Evolutionary conservation across 768 basidiomycete species (phyloP), one percentile per base, ranked within the genome.

Genomic region (Mycena galopus): DNA sequence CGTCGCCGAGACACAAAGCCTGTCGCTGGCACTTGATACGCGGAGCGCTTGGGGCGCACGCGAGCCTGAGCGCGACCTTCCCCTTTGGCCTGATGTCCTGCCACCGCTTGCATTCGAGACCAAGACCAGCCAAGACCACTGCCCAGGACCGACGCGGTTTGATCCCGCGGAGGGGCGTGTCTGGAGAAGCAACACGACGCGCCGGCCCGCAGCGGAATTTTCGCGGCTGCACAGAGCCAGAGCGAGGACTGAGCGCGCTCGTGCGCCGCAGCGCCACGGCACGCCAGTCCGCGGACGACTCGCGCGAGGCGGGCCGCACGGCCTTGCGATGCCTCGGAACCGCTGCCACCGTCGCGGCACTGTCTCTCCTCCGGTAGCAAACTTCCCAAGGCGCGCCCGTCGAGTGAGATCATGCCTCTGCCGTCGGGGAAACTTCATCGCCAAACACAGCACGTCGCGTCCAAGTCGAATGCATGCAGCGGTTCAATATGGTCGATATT

Each of bases 401-500:
- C 67, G 17, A 61, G 58, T 37, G 65, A 71, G 63, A 37, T 60
- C 51, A 33, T 55, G 29, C 39, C 61, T 11, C 42, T n/a, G 6
- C 19, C 44, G 59, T 66, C 12, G 27, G 6, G 6, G 71, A 73
- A 11, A 57, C 42, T 21, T 35, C 65, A 19, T 56, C 65, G 81
- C n/a, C 83, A 8, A 69, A 60, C 37, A 81, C 85, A 25, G 67
- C 78, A 50, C 32, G 47, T 23, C 21, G 32, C 67, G 39, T 69
- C 73, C 65, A 82, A 77, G 77, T 81, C 47, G 23, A 75, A 79
- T 32, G 80, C 76, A 86, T 91, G 85, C 93, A 95, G 79, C 87
- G 91, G 50, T 94, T 92, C 75, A 88, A 92, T 73, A 90, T 89
- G 77, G 89, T 97, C 16, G 92, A 94, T 75, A 87, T 98, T 50